Evolutionary conservation across 2,329 filamentous ascomycete species (phyloP).

Genomic region (Harringtonia aguacate): DNA sequence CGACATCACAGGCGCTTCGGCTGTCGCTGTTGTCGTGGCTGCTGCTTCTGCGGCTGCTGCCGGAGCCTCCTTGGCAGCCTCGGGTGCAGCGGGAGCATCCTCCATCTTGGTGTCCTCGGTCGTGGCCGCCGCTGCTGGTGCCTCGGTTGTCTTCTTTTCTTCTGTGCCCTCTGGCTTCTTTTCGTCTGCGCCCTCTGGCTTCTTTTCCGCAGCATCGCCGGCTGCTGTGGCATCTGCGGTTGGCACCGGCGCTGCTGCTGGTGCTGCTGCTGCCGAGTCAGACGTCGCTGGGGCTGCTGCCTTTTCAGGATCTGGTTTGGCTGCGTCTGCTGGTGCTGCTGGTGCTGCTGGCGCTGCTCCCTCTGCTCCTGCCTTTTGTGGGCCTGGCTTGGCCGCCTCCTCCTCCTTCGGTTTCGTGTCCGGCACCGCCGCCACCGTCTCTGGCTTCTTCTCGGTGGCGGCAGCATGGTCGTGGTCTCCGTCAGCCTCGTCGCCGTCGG

Average conservation of each 20-base stretch:
- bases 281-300: no score
- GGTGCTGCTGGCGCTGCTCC: no score
- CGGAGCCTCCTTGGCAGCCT: not conserved
- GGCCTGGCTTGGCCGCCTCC: not conserved
- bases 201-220: no score
- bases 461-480: conserved; percentile 1
- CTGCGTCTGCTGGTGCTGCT: no score
- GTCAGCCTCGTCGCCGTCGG: conserved; percentile 1
- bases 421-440: not conserved
- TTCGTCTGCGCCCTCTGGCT: not conserved
- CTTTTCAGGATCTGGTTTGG: no score
- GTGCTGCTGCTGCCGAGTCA: no score
- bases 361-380: no score
- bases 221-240: no score
- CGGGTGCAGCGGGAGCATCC: conserved; percentile 2
- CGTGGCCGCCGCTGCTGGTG: not conserved
- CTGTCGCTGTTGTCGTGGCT: not conserved
- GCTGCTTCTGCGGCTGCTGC: conserved; percentile 4
- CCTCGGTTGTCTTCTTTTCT: not conserved
- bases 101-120: not conserved
- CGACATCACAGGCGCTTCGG: conserved; percentile 11
- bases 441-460: not conserved
- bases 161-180: not conserved
- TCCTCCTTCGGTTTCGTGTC: conserved; percentile 2
- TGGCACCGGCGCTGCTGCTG: no score